Base-by-base conservation (phyloP, 75 land plant species). In the Selaginella moellendorffii region DNA sequence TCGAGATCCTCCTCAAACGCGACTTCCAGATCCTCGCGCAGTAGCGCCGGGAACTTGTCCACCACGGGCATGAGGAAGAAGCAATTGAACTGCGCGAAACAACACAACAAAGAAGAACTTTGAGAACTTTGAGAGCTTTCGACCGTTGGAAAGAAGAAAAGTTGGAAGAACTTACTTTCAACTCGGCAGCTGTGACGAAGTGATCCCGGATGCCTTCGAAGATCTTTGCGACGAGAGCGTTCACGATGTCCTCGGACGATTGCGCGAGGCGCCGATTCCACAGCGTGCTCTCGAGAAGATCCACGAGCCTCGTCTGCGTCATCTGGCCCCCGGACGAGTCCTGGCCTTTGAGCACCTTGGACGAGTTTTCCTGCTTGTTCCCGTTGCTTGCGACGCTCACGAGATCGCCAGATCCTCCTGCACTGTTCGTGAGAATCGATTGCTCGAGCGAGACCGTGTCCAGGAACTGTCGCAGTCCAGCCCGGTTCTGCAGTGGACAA, bases 1-100 rank as follows among this genome's bases (percentile, higher is more conserved):
- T 88, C 97, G 28, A 92, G 22, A 51, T 85, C 93, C 74, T 84
- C 84, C 71, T 79, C 81, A 73, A 92, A 92, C 19, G 86, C 86
- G 71, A 80, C 73, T 54, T 92, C 95, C 21, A 92, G 67, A 63
- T 92, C 88, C 66, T 92, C 95, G 26, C 97, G 69, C 2, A 92
- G 78, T 24, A 92, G 75, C 5, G 95, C 83, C 27, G 97, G 97
- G 63, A 92, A 79, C 68, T 85, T 85, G 73, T 92, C 97, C 17
- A 92, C 95, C 25, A 92, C 82, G 1, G 97, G 97, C 97, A 92
- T 92, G n/a, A 92, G 82, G 63, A 92, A 87, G 69, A 92, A 92
- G 69, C 97, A 92, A 53, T 92, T 92, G 82, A 88, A 92, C 97
- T 92, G 83, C 46, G 14, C 46, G 14, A 5, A 36, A n/a, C n/a